Base-by-base conservation (phyloP, 2,329 filamentous ascomycete species). In the Nemania sp. region DNA sequence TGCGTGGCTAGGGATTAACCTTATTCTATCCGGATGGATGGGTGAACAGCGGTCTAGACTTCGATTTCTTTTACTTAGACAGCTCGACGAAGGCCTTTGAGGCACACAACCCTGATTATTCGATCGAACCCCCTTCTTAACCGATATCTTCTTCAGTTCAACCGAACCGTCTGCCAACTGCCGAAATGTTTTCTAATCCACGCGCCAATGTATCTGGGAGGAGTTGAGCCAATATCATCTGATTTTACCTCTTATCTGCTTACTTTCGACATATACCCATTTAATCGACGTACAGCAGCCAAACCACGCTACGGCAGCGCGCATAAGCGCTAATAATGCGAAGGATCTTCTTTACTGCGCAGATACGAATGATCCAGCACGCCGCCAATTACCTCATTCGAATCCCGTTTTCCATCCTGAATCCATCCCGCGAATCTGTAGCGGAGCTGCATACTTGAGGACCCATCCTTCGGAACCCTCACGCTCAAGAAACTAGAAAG, bases 281-380 rank as follows among this genome's bases (percentile, higher is more conserved):
- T 58, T 2, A 38, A 56, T 62, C 47, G 49, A 43, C 54, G 15
- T 57, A 57, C 49, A 65, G 45, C 43, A 57, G 41, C 32, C 62
- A 15, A 6, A 35, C 11, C 1, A 27, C 43, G 20, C 49, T 60
- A 27, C 7, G 26, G 55, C 60, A 38, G 41, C 38, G 27, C 27
- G 22, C 11, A 62, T 65, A 68, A 68, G 66, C 66, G 47, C 66
- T 68, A 67, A 61, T 32, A 29, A 64, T 61, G 27, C 11, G 35
- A 64, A 64, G 66, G 66, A 68, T 45, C 18, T 58, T 56, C 43
- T 15, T 35, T 57, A 20, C 29, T 13, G 22, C 57, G 52, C 57
- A 47, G 52, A 68, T 62, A 57, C 51, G 62, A 61, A 26, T 54
- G 29, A 52, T 32, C 49, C 51, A 27, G 15, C 47, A 20, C 24